A percentile compares a stretch with the other conserved stretches of the same genome.
These are phyloP conservation scores for Xylaria scruposa DNA, from an alignment of 495 filamentous ascomycete genomes.

Conservation along the genomic window DNA sequence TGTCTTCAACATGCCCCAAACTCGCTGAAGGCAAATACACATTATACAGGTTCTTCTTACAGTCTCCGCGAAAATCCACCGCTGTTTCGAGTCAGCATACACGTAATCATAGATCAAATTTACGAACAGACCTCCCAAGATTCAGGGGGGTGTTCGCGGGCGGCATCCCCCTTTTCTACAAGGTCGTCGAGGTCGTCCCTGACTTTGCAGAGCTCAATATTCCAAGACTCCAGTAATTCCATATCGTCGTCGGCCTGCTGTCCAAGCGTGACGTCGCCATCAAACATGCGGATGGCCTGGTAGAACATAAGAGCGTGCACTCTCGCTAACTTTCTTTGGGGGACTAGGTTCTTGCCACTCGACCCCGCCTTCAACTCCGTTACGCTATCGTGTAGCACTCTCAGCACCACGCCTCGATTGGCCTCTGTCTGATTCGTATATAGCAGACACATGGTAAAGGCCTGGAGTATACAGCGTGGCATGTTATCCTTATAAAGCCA, in stretches of 20 bases:
- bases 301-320: conserved; percentile 45
- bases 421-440: conserved; percentile 41
- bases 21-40: conserved; percentile 24
- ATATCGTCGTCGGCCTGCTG: conserved; percentile 44
- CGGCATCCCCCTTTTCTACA: conserved; percentile 25
- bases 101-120: not conserved
- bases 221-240: conserved; percentile 41
- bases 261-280: conserved; percentile 44
- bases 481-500: conserved; percentile 41
- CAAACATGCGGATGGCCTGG: conserved; percentile 48
- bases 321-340: conserved; percentile 43
- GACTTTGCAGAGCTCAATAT: conserved; percentile 40
- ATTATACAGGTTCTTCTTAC: conserved; percentile 37
- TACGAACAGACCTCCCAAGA: conserved; percentile 37
- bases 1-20: conserved; percentile 31
- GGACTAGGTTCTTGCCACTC: conserved; percentile 24
- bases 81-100: conserved; percentile 23
- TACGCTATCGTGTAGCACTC: conserved; percentile 36
- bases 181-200: conserved; percentile 41
- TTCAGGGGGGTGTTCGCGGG: conserved; percentile 30
- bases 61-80: conserved; percentile 38
- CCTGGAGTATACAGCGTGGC: conserved; percentile 40
- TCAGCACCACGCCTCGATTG: conserved; percentile 41
- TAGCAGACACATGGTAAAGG: conserved; percentile 40
- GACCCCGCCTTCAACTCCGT: conserved; percentile 32